These are phyloP conservation scores for Tylopilus rubrobrunneus DNA, from an alignment of 768 basidiomycete species.

Conservation along the genomic window DNA sequence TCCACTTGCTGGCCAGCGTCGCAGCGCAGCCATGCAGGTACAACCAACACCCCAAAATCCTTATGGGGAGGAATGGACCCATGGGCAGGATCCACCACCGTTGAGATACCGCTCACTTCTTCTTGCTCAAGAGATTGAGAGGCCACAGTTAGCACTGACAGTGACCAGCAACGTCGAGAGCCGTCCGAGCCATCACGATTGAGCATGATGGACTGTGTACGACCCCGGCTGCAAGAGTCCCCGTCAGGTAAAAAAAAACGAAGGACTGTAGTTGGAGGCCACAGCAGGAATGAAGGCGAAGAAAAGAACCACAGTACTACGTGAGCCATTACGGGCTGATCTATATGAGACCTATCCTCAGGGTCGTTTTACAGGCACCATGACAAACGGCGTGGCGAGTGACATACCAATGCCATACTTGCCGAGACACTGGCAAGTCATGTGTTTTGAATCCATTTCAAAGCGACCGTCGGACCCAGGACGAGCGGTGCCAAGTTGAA, in stretches of 20 bases:
- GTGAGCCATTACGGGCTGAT: neutral
- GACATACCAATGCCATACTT: neutral
- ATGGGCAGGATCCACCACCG: neutral
- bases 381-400: neutral
- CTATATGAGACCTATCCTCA: constrained; percentile 7
- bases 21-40: constrained; percentile 41
- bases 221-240: neutral
- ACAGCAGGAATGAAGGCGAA: neutral
- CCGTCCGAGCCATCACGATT: constrained; percentile 6
- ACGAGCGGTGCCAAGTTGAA: too few species aligned
- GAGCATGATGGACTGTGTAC: constrained; percentile 3
- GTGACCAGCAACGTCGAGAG: constrained; percentile 13
- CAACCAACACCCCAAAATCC: constrained; percentile 44
- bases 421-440: neutral
- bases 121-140: constrained; percentile 5
- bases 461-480: too few species aligned
- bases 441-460: neutral
- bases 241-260: constrained; percentile 2
- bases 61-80: constrained; percentile 3
- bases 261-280: constrained; percentile 16
- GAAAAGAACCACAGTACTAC: neutral
- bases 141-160: constrained; percentile 10
- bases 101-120: neutral
- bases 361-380: constrained; percentile 15
- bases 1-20: constrained; percentile 35